A percentile compares a stretch with the other conserved stretches of the same genome.
These are phyloP conservation scores for Collybia nuda DNA, from an alignment of 768 basidiomycete species.

Conservation along the genomic window DNA sequence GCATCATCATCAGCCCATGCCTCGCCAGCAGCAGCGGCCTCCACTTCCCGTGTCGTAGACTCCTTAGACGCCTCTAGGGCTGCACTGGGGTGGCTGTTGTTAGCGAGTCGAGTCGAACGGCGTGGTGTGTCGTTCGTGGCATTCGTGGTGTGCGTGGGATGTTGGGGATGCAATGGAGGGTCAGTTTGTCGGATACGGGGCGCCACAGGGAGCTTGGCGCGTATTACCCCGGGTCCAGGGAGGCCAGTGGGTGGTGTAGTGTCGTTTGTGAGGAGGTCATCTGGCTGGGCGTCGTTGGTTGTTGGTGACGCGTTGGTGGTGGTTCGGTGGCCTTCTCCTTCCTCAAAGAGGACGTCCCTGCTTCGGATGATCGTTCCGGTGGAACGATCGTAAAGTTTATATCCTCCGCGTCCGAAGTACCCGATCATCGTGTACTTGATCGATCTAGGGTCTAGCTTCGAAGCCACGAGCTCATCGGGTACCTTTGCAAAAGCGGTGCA, in stretches of 20 bases:
- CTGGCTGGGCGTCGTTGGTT: background rate
- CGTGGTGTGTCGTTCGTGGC: background rate
- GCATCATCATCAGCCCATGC: constrained; percentile 1
- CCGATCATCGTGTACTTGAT: constrained; percentile 17
- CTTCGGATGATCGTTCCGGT: constrained; percentile 9
- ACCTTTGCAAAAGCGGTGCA: constrained; percentile 21
- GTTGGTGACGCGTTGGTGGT: constrained; percentile 16
- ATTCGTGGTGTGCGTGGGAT: background rate
- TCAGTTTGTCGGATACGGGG: background rate
- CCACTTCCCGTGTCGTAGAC: background rate
- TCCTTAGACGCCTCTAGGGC: background rate
- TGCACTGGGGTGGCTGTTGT: background rate
- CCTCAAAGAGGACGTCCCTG: constrained; percentile 21
- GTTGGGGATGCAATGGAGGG: too few species aligned
- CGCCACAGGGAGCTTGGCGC: background rate
- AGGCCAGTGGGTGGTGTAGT: too few species aligned
- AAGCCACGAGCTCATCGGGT: constrained; percentile 16
- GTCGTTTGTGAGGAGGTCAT: too few species aligned
- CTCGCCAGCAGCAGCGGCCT: background rate
- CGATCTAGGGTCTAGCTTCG: constrained; percentile 15
- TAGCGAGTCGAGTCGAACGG: background rate
- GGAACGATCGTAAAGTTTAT: constrained; percentile 10
- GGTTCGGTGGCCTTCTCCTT: constrained; percentile 13
- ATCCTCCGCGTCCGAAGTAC: constrained; percentile 13
- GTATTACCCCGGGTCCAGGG: background rate